Evolutionary conservation across 1,139 yeast species (phyloP).

Genomic region (Nadsonia starkeyi-henricii): DNA sequence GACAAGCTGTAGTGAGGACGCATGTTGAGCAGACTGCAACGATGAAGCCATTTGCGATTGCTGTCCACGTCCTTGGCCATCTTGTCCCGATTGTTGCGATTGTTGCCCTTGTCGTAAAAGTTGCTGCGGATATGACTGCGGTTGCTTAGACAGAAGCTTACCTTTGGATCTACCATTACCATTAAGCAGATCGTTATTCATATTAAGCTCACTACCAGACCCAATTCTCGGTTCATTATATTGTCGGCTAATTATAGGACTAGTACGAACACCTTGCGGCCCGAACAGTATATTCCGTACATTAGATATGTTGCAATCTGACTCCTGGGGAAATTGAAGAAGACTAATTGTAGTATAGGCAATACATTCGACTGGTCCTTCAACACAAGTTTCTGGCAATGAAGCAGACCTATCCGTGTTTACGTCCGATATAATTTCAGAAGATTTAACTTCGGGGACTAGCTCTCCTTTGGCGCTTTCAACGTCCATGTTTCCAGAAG

Average conservation of each 20-base stretch:
- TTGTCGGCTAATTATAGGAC: not conserved
- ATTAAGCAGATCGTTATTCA: not conserved
- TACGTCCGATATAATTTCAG: not conserved
- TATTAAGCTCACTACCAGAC: not conserved
- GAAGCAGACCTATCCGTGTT: not conserved
- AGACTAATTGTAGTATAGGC: constrained; percentile 15
- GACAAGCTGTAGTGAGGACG: not conserved
- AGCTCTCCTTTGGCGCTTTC: not conserved
- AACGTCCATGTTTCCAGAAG: not conserved
- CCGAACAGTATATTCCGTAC: constrained; percentile 46
- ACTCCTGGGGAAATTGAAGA: constrained; percentile 20
- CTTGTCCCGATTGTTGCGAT: not conserved
- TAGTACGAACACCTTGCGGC: constrained; percentile 28
- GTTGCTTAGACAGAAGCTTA: constrained; percentile 7
- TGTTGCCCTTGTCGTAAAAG: not conserved
- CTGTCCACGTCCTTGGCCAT: not conserved
- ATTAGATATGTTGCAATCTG: constrained; percentile 18
- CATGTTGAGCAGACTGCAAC: not conserved
- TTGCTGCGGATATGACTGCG: not conserved
- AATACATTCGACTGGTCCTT: constrained; percentile 17
- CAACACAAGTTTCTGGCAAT: constrained; percentile 10
- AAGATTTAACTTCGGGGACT: not conserved
- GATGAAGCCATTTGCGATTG: not conserved
- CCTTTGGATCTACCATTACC: not conserved
- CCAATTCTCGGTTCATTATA: not conserved